These are phyloP conservation scores for Cordyceps pruinosa DNA, from an alignment of 2,329 filamentous ascomycete genomes.

Conservation along the genomic window DNA sequence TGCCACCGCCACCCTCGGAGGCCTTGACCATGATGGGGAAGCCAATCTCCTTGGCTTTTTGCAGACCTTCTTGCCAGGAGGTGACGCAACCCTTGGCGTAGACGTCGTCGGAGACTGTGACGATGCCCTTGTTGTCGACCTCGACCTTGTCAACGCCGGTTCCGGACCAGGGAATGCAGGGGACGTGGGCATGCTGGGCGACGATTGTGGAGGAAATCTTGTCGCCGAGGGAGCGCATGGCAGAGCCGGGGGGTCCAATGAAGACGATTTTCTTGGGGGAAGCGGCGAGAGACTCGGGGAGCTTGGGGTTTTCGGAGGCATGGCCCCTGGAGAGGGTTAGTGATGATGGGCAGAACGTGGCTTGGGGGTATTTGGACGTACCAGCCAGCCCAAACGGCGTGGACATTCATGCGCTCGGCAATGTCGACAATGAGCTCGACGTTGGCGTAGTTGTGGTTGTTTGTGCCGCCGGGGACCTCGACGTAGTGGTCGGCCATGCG, in stretches of 20 bases:
- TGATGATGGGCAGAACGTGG: background rate
- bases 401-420: conserved; percentile 95
- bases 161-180: conserved; percentile 99
- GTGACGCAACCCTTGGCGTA: conserved; percentile 89
- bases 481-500: conserved; percentile 99
- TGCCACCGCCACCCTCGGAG: conserved; percentile 98
- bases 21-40: conserved; percentile 99
- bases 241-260: conserved; percentile 94
- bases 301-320: conserved; percentile 95
- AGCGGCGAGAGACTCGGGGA: conserved; percentile 90
- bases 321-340: conserved; percentile 76
- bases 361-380: conserved; percentile 37
- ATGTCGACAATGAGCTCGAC: conserved; percentile 98
- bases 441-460: conserved; percentile 99
- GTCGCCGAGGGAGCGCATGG: conserved; percentile 98
- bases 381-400: conserved; percentile 99
- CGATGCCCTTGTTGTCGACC: conserved; percentile 75
- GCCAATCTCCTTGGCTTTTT: conserved; percentile 81
- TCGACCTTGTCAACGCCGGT: conserved; percentile 78
- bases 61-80: conserved; percentile 82
- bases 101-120: conserved; percentile 79
- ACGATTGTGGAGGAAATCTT: conserved; percentile 99
- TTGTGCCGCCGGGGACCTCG: conserved; percentile 95
- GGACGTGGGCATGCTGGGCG: conserved; percentile 90
- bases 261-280: conserved; percentile 99